Base-by-base conservation (phyloP, 768 basidiomycete genomes). In the Suillus sp. region DNA sequence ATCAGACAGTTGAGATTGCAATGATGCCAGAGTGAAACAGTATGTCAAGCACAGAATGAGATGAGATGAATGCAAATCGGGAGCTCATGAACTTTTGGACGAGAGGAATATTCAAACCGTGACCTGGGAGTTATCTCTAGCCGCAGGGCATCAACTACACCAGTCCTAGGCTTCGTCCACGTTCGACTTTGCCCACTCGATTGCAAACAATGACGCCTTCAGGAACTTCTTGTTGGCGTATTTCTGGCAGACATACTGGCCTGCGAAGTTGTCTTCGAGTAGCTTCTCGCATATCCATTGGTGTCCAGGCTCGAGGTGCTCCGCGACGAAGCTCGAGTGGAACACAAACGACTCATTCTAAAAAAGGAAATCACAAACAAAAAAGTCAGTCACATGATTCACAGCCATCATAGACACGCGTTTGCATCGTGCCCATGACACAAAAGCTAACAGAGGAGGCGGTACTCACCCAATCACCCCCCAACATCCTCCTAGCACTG, bases 141-240 rank as follows among this genome's bases (percentile, higher is more conserved):
- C 34, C 61, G 40, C 20, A 63, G 57, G 37, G 40, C 62, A n/a
- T 53, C 13, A 53, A 34, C 51, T n/a, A 53, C 32, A 11, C 32
- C 32, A 61, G n/a, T 61, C 14, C 38, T 57, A 57, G 25, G 38
- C 55, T 56, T 37, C 37, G 25, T 57, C 56, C 69, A 79, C 67
- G 72, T 86, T 81, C 45, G 74, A 77, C 68, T 80, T 84, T 50
- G 90, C 89, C 89, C 89, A 91, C 62, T 90, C 84, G 71, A 91
- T 82, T 48, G 91, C 91, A 71, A 87, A 93, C 43, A 84, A 75
- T 22, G 90, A 89, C 35, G 91, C 96, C 77, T 96, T 94, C 74
- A 99, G 87, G 85, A 97, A 99, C 78, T 95, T 96, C 88, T 96
- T 97, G 83, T 92, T 86, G 51, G 94, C 88, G 77, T 99, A 99